phyloP scores from a whole-genome alignment of 768 basidiomycete species.

The Calocybe indica region DNA sequence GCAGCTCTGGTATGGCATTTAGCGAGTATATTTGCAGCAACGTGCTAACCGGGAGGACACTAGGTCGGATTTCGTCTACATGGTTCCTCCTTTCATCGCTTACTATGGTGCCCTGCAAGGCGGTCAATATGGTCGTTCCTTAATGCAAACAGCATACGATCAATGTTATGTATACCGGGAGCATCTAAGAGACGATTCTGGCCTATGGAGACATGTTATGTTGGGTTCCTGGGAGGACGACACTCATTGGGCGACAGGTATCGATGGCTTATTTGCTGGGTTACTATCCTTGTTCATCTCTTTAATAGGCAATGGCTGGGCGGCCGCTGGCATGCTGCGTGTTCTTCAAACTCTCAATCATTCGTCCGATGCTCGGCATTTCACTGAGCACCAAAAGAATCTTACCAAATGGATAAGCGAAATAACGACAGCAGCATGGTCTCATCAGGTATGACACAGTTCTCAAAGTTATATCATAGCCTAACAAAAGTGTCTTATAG shows the following conservation, averaged over 20 bases:
- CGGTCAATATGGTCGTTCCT: slow-evolving; percentile 21
- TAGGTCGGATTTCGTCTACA: slow-evolving; percentile 57
- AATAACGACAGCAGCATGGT: slow-evolving; percentile 39
- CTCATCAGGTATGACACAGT: slow-evolving; percentile 28
- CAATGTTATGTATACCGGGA: slow-evolving; percentile 54
- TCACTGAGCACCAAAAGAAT: slow-evolving; percentile 34
- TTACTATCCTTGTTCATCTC: background rate
- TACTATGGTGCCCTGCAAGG: slow-evolving; percentile 51
- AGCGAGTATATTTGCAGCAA: background rate
- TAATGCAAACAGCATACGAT: slow-evolving; percentile 47
- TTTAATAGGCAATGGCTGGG: slow-evolving; percentile 55
- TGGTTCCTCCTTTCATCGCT: slow-evolving; percentile 63
- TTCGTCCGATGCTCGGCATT: slow-evolving; percentile 29
- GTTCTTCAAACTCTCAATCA: slow-evolving; percentile 48
- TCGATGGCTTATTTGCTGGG: slow-evolving; percentile 1
- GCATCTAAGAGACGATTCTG: slow-evolving; percentile 38
- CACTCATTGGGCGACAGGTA: slow-evolving; percentile 56
- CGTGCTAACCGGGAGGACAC: background rate
- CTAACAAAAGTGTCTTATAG: slow-evolving; percentile 15
- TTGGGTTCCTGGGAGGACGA: slow-evolving; percentile 39
- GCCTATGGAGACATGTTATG: slow-evolving; percentile 53
- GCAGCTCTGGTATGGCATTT: slow-evolving; percentile 38
- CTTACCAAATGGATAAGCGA: slow-evolving; percentile 50
- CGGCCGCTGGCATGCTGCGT: slow-evolving; percentile 57
- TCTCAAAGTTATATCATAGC: too few relatives aligned